Conservation (phyloP, 495 filamentous ascomycete genomes). For the Penicillium diatomitis region DNA sequence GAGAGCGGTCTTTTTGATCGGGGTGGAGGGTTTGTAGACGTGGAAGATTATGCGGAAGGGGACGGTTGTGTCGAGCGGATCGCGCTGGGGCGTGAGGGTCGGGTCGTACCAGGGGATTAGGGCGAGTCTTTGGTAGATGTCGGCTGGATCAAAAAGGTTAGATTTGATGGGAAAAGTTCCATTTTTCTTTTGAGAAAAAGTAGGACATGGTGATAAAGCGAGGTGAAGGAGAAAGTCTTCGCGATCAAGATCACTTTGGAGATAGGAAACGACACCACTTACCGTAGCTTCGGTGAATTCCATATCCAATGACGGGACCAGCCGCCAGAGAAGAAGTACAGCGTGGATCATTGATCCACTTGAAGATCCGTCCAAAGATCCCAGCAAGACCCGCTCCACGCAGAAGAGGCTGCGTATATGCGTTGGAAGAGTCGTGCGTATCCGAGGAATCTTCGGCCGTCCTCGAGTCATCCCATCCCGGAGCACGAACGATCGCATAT, state of each 20-base stretch:
- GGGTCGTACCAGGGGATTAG: conserved; percentile 71
- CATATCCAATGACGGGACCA: conserved; percentile 66
- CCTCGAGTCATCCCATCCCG: conserved; percentile 38
- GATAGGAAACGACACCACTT: conserved; percentile 1
- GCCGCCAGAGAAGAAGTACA: conserved; percentile 22
- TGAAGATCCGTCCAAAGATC: conserved; percentile 23
- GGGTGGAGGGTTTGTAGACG: conserved; percentile 66
- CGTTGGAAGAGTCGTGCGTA: neutral
- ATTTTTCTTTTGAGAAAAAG: neutral
- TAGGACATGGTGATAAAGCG: too few relatives aligned
- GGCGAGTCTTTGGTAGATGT: conserved; percentile 66
- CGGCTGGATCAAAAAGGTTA: conserved; percentile 22
- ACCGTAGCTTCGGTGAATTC: conserved; percentile 72
- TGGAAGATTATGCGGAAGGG: conserved; percentile 68
- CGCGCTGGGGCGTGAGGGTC: conserved; percentile 7
- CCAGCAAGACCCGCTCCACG: conserved; percentile 25
- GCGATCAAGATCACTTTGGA: too few relatives aligned
- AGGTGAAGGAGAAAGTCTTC: too few relatives aligned
- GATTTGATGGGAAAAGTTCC: neutral
- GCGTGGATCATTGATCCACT: conserved; percentile 23
- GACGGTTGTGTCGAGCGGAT: conserved; percentile 13
- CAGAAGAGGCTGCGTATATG: conserved; percentile 5
- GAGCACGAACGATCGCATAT: conserved; percentile 67
- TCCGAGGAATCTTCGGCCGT: conserved; percentile 4
- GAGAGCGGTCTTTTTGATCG: conserved; percentile 66